Evolutionary conservation across 1,284 basidiomycete species (phyloP), one percentile per base, ranked within the genome.

Genomic region (Vanrija sp.): DNA sequence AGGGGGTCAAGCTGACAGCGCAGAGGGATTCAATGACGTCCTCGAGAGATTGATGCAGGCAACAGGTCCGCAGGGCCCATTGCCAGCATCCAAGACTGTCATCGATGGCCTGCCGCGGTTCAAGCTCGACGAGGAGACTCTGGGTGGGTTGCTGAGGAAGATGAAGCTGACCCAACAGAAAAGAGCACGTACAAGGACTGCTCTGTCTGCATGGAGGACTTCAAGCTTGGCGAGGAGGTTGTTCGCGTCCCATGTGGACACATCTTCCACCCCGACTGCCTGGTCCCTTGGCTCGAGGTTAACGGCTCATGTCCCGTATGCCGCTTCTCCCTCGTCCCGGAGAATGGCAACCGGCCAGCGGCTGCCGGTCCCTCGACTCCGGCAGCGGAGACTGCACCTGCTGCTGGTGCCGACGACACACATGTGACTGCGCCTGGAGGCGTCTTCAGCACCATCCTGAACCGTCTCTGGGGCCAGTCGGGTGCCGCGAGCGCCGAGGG

Each of bases 241-340:
- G 66, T 76, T 47, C 58, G 58, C 23, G 60, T 77, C 38, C 70
- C 71, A 6, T 77, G 75, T 67, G 61, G 59, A 66, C 75, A 77
- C 54, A 62, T 73, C 38, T 77, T 74, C 61, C 75, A 77, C 58
- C 63, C 65, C 2, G 72, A 72, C 51, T 77, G 75, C 51, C 56
- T 77, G 2, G 62, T 70, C 8, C 74, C 74, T 2, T 77, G 75
- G 75, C 61, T 77, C 8, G 65, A 70, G 58, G 58, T 61, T 12
- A 77, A 77, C 54, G 75, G 75, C 3, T 71, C 72, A 6, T 77
- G 75, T 62, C 75, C 75, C 0, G 73, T 75, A 8, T 77, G 75
- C 49, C 74, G 74, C 21, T 74, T 74, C 62, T 74, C 74, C 0
- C 56, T 51, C 25, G 52, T 54, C 16, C 40, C 46, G n/a, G 50